These are phyloP conservation scores for Colletotrichum melonis DNA, from an alignment of 2,329 filamentous ascomycete species.

Conservation along the genomic window DNA sequence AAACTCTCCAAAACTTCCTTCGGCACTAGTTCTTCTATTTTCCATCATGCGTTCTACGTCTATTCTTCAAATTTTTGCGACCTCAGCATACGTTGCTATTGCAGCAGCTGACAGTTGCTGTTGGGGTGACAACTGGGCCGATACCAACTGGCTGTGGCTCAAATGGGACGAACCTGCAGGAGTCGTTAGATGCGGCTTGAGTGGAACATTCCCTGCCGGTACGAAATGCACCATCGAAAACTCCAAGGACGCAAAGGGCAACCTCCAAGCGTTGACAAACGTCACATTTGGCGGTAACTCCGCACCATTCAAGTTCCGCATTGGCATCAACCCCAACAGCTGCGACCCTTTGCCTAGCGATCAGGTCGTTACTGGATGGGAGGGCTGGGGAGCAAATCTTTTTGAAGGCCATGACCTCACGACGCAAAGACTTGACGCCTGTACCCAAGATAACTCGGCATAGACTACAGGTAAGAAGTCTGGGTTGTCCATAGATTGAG, in stretches of 20 bases:
- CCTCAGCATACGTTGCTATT: neutral
- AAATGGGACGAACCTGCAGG: constrained; percentile 10
- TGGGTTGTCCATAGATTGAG: neutral
- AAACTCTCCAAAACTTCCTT: neutral
- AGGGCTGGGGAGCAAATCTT: constrained; percentile 16
- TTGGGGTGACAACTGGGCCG: neutral
- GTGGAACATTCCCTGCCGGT: neutral
- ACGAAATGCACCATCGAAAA: constrained; percentile 7
- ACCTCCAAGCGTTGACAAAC: constrained; percentile 17
- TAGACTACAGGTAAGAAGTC: neutral
- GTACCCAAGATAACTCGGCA: neutral
- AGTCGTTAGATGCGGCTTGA: constrained; percentile 10
- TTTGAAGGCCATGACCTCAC: neutral
- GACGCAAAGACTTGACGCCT: neutral
- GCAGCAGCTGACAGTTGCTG: constrained; percentile 10
- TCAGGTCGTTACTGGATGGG: constrained; percentile 14
- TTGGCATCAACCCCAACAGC: constrained; percentile 10
- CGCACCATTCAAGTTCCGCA: constrained; percentile 10
- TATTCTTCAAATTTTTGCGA: neutral
- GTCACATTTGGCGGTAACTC: constrained; percentile 1
- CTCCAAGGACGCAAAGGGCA: constrained; percentile 5
- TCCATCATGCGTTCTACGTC: neutral
- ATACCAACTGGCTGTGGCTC: neutral
- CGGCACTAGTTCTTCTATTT: neutral
- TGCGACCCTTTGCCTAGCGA: constrained; percentile 6